These are phyloP conservation scores for Fusarium brevicatenulatum DNA, from an alignment of 2,329 filamentous ascomycete genomes.

Conservation along the genomic window DNA sequence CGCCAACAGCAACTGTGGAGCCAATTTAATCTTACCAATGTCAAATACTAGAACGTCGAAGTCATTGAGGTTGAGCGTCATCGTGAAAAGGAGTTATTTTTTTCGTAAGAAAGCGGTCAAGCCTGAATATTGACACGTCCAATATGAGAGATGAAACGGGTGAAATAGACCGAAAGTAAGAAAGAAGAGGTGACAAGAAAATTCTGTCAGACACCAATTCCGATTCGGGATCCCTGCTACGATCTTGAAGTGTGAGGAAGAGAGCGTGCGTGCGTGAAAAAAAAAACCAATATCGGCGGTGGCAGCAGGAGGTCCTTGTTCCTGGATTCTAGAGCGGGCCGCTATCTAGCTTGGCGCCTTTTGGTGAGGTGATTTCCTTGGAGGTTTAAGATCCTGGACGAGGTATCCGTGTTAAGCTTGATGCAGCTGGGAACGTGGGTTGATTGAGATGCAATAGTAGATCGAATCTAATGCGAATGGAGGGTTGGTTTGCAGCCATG, in stretches of 20 bases:
- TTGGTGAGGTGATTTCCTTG: slow-evolving; percentile 12
- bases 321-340: slow-evolving; percentile 41
- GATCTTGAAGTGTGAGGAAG: slow-evolving; percentile 10
- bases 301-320: slow-evolving; percentile 38
- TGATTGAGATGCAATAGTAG: slow-evolving; percentile 20
- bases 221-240: slow-evolving; percentile 25
- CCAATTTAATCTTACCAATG: slow-evolving; percentile 48
- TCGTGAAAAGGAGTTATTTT: slow-evolving; percentile 13
- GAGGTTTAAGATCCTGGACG: slow-evolving; percentile 10
- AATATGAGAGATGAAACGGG: slow-evolving; percentile 6
- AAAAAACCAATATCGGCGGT: slow-evolving; percentile 19
- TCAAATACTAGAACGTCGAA: slow-evolving; percentile 51
- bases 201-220: slow-evolving; percentile 9
- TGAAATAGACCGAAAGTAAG: neutral
- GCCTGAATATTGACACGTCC: slow-evolving; percentile 23
- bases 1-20: slow-evolving; percentile 6
- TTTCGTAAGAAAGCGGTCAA: slow-evolving; percentile 35
- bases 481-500: slow-evolving; percentile 22
- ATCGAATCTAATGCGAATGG: slow-evolving; percentile 31
- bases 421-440: slow-evolving; percentile 20
- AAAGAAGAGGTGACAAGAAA: neutral
- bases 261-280: neutral
- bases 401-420: slow-evolving; percentile 16
- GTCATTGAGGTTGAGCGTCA: slow-evolving; percentile 43
- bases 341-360: slow-evolving; percentile 32